Conservation (phyloP, 2,329 filamentous ascomycete genomes). For the Colletotrichum brevisporum region DNA sequence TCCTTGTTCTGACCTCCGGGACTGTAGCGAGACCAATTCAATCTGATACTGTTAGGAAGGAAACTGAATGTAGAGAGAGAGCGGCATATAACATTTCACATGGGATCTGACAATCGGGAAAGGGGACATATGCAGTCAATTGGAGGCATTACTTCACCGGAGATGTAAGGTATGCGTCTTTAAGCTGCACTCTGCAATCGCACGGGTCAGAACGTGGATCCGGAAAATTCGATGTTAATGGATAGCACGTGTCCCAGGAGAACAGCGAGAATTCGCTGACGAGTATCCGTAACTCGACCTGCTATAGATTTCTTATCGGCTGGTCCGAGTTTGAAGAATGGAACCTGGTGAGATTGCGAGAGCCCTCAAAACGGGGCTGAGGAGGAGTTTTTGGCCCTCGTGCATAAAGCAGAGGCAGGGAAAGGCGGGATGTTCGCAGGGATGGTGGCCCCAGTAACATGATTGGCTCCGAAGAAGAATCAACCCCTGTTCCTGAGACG, state of each 20-base stretch:
- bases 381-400: conserved; percentile 30
- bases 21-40: background rate
- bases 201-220: conserved; percentile 1
- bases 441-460: conserved; percentile 17
- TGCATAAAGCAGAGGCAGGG: conserved; percentile 39
- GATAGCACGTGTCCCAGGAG: background rate
- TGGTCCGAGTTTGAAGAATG: conserved; percentile 14
- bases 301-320: background rate
- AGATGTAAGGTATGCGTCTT: conserved; percentile 9
- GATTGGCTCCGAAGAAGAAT: conserved; percentile 16
- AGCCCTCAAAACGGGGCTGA: conserved; percentile 20
- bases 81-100: background rate
- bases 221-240: too few relatives aligned
- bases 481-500: conserved; percentile 35
- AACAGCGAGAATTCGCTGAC: background rate
- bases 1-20: too few relatives aligned
- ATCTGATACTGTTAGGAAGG: background rate
- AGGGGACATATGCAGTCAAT: background rate
- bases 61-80: background rate
- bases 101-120: background rate
- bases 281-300: background rate
- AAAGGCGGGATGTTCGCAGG: conserved; percentile 37
- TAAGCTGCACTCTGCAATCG: conserved; percentile 14
- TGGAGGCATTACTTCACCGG: background rate
- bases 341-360: conserved; percentile 24